phyloP scores from a whole-genome alignment of 305 asterid species.

The Solanum hybrid region DNA sequence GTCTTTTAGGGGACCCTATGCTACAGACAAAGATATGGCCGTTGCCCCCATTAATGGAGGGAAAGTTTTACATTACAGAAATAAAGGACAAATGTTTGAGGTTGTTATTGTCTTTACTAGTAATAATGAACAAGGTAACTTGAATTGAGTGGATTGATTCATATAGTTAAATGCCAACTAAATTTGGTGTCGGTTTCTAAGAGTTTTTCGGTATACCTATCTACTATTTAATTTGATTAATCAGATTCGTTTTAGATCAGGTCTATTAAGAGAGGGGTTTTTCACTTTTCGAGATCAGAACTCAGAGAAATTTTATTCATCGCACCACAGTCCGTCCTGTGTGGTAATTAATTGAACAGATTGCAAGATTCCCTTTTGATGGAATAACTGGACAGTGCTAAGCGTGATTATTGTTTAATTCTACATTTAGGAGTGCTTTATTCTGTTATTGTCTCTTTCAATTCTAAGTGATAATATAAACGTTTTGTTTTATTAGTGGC shows the following conservation, averaged over 20 bases:
- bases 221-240: neutral
- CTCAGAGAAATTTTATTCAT: neutral
- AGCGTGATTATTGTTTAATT: slow-evolving; percentile 3
- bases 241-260: neutral
- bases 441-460: neutral
- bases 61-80: slow-evolving; percentile 3
- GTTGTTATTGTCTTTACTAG: neutral
- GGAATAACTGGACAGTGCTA: neutral
- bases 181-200: neutral
- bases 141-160: neutral
- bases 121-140: neutral
- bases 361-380: neutral
- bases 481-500: neutral
- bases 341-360: neutral
- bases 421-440: neutral
- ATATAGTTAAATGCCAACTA: neutral
- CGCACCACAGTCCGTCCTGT: neutral
- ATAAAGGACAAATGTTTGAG: neutral
- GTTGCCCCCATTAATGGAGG: slow-evolving; percentile 24
- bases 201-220: neutral
- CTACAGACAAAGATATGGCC: slow-evolving; percentile 27
- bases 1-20: slow-evolving; percentile 14
- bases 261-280: neutral
- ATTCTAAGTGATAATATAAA: neutral
- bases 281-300: accelerated